A percentile compares a stretch with the other conserved stretches of the same genome.
These are phyloP conservation scores for Kalmusia sp. DNA, from an alignment of 2,329 filamentous ascomycete genomes.

Conservation along the genomic window DNA sequence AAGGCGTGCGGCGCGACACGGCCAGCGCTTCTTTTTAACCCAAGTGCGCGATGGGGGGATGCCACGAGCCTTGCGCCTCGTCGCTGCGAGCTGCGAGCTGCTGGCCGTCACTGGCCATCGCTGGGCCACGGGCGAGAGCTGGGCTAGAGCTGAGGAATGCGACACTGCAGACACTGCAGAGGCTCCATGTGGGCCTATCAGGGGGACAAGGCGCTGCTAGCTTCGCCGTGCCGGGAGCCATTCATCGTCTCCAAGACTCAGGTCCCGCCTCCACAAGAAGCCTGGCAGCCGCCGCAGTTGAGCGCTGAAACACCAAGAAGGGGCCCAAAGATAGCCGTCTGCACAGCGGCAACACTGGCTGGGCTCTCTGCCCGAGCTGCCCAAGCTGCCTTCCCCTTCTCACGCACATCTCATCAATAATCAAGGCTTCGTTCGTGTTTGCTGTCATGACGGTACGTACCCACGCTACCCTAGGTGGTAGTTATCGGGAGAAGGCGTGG, in stretches of 20 bases:
- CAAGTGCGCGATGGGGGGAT: slow-evolving; percentile 9
- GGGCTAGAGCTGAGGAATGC: slow-evolving; percentile 30
- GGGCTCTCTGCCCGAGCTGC: not conserved
- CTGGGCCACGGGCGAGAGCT: too few relatives aligned
- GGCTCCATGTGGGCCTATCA: slow-evolving; percentile 7
- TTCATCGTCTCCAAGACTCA: not conserved
- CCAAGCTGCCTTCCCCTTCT: too few relatives aligned
- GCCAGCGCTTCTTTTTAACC: slow-evolving; percentile 8
- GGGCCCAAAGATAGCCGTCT: not conserved
- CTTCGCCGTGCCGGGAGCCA: slow-evolving; percentile 6
- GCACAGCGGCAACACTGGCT: not conserved
- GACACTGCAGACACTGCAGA: slow-evolving; percentile 12
- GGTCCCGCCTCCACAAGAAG: slow-evolving; percentile 2
- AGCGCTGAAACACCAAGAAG: slow-evolving; percentile 7
- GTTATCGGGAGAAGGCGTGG: not conserved
- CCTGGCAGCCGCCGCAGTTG: not conserved
- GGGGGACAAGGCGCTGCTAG: slow-evolving; percentile 8
- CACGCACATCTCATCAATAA: too few relatives aligned
- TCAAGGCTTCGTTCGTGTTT: not conserved
- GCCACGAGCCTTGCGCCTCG: slow-evolving; percentile 20
- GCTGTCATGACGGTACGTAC: too few relatives aligned
- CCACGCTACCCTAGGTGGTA: not conserved
- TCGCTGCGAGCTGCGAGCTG: slow-evolving; percentile 21
- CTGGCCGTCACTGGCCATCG: slow-evolving; percentile 24
- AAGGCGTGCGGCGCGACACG: slow-evolving; percentile 1